phyloP scores from a whole-genome alignment of 352 stramenopile genomes.

The Phytophthora sojae region DNA sequence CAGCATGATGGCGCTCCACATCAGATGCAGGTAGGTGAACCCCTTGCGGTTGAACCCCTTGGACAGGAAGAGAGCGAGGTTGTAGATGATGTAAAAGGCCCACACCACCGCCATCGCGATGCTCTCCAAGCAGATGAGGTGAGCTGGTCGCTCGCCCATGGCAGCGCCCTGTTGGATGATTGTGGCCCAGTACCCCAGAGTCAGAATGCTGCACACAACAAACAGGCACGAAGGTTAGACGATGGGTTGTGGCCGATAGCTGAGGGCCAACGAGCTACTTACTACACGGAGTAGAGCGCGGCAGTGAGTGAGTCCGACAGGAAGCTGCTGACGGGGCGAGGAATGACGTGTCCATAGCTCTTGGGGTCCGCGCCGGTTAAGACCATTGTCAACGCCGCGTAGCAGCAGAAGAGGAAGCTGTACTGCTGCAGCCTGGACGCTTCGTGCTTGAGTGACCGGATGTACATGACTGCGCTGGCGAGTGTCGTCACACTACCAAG shows the following conservation, averaged over 20 bases:
- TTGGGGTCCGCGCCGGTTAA: conserved; percentile 43
- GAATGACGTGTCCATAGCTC: conserved; percentile 48
- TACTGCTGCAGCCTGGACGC: conserved; percentile 45
- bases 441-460: conserved; percentile 37
- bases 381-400: conserved; percentile 46
- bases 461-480: conserved; percentile 40
- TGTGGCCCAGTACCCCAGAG: conserved; percentile 47
- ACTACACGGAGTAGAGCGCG: conserved; percentile 57
- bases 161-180: conserved; percentile 47
- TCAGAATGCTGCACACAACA: conserved; percentile 39
- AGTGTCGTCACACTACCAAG: conserved; percentile 31
- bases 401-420: conserved; percentile 50
- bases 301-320: conserved; percentile 52
- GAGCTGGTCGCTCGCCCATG: conserved; percentile 17
- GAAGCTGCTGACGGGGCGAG: conserved; percentile 45
- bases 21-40: conserved; percentile 43
- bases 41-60: conserved; percentile 46
- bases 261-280: conserved; percentile 15
- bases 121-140: conserved; percentile 39
- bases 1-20: conserved; percentile 45
- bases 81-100: conserved; percentile 50
- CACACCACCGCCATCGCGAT: conserved; percentile 41
- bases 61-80: conserved; percentile 42
- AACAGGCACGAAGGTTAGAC: conserved; percentile 11
- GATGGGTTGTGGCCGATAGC: neutral